phyloP scores from a whole-genome alignment of 305 asterid genomes.

The Solanum hybrid region DNA sequence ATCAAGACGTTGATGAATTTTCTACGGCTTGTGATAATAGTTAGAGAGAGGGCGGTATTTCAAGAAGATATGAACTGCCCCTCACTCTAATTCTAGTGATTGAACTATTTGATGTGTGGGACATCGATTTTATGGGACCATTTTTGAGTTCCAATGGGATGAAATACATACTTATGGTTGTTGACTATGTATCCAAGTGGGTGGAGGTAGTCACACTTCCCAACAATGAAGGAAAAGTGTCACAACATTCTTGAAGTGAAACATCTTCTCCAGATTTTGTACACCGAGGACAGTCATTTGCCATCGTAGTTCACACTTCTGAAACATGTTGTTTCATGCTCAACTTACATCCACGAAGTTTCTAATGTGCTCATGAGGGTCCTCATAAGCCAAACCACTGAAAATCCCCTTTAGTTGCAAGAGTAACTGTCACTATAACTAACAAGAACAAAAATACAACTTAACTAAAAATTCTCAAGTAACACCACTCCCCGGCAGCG shows the following conservation, averaged over 20 bases:
- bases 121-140: not conserved
- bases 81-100: not conserved
- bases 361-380: too few species aligned
- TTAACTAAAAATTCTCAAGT: too few species aligned
- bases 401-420: too few species aligned
- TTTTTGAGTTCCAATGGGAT: not conserved
- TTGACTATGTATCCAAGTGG: not conserved
- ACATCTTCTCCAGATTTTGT: not conserved
- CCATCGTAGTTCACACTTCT: not conserved
- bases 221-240: not conserved
- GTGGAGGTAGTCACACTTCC: not conserved
- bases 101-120: not conserved
- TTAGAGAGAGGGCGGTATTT: not conserved
- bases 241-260: not conserved
- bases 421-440: too few species aligned
- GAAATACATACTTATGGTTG: not conserved
- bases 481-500: too few species aligned
- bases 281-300: not conserved
- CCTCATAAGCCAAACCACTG: too few species aligned
- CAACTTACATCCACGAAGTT: not conserved
- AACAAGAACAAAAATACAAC: too few species aligned
- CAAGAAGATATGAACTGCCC: not conserved
- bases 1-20: not conserved
- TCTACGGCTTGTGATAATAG: not conserved
- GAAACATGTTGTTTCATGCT: not conserved